These are phyloP conservation scores for Verruconis gallopava DNA, from an alignment of 2,329 filamentous ascomycete genomes.

Conservation along the genomic window DNA sequence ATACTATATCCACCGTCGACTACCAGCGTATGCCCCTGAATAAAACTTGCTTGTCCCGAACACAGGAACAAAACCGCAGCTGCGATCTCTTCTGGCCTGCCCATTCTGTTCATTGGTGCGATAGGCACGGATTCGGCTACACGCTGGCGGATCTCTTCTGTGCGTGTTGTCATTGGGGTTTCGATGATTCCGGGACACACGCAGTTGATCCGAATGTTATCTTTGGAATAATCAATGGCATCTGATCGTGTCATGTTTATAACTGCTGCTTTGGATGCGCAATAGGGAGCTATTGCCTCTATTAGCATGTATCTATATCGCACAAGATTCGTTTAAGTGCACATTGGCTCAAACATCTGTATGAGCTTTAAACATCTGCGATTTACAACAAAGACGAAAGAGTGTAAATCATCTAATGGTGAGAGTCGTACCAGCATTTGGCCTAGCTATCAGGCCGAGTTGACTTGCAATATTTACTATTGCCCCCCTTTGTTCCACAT, in stretches of 20 bases:
- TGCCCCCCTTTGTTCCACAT: neutral
- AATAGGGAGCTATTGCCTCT: neutral
- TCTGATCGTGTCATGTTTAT: constrained; percentile 34
- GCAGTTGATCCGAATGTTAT: constrained; percentile 32
- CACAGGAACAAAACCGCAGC: neutral
- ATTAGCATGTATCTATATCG: no score
- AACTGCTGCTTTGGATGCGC: constrained; percentile 5
- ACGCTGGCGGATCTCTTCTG: constrained; percentile 10
- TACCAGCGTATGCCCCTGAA: neutral
- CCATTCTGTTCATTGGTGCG: neutral
- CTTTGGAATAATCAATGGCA: constrained; percentile 36
- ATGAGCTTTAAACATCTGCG: no score
- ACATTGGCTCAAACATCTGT: no score
- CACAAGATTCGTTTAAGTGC: no score
- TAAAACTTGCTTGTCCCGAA: constrained; percentile 1
- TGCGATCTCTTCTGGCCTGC: neutral
- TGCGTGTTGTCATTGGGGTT: constrained; percentile 14
- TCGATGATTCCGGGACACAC: constrained; percentile 19
- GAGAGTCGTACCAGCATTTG: neutral
- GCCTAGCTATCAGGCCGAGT: neutral
- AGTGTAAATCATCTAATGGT: neutral
- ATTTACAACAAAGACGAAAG: no score
- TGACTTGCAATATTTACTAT: neutral
- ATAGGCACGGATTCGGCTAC: neutral
- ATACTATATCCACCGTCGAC: constrained; percentile 1